Base-by-base conservation (phyloP, 306 rosid species). In the Spatholobus suberectus region DNA sequence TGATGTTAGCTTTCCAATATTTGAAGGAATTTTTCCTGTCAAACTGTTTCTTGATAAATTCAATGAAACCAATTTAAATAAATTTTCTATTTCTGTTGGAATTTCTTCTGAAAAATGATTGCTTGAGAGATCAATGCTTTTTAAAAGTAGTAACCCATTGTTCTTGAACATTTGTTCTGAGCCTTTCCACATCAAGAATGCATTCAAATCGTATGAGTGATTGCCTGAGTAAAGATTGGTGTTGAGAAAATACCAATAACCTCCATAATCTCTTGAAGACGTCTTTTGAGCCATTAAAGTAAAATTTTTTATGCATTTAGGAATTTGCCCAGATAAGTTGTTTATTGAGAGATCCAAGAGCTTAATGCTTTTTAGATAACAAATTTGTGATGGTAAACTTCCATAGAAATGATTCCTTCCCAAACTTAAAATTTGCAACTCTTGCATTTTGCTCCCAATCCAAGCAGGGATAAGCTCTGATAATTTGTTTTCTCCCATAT, bases 1-100 rank as follows among this genome's bases (percentile, higher is more conserved):
- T n/a, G 59, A 70, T 26, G 14, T 3, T 23, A 83, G 2, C 0
- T 2, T 41, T 10, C 86, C 83, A 70, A 83, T 59, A 0, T 59
- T 35, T 3, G 62, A 18, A 35, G 73, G 65, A 62, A 77, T 70
- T 47, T n/a, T 1, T 1, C 67, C 67, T 0, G 2, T 47, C 51
- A 76, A 69, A 1, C 67, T 27, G 11, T 82, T 82, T 65, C 83
- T 84, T 6, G 87, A 84, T 21, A 84, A 65, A 34, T 84, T 78
- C 32, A 84, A 63, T 1, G 76, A 78, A 40, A 51, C 9, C 76
- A 84, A 1, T 4, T 0, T 72, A 29, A 15, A 6, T 24, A 84
- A 65, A 47, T 1, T 3, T 0, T 8, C 51, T 4, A 74, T 3
- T 58, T 84, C 84, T 4, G 0, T 0, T 21, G 81, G 87, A 17